A percentile compares a stretch with the other conserved stretches of the same genome.
phyloP scores from a whole-genome alignment of 176 grass and related monocot genomes.

The Juncus inflexus region DNA sequence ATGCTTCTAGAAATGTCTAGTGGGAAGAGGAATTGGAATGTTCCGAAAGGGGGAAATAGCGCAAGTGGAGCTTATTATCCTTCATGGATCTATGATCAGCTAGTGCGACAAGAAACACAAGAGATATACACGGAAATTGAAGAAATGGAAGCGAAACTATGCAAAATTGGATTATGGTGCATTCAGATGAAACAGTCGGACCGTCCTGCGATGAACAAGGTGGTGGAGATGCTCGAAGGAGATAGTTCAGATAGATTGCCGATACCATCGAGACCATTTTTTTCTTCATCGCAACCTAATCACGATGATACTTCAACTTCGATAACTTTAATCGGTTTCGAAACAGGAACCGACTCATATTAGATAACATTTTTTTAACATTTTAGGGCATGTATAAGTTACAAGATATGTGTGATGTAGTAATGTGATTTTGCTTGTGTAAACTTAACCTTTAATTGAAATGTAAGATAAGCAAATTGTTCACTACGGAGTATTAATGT shows the following conservation, averaged over 20 bases:
- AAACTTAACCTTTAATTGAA: too few species aligned
- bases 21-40: constrained; percentile 24
- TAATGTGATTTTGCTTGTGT: too few species aligned
- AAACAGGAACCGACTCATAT: too few species aligned
- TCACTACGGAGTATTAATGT: too few species aligned
- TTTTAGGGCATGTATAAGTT: too few species aligned
- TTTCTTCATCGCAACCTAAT: constrained; percentile 11
- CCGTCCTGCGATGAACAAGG: constrained; percentile 30
- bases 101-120: not conserved
- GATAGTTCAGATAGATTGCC: not conserved
- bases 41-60: not conserved
- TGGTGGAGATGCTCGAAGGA: constrained; percentile 36
- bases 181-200: constrained; percentile 36
- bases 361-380: too few species aligned
- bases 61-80: constrained; percentile 33
- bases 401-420: too few species aligned
- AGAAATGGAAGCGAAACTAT: constrained; percentile 38
- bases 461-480: too few species aligned
- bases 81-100: constrained; percentile 29
- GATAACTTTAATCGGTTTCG: too few species aligned
- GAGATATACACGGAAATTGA: not conserved
- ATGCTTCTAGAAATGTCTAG: constrained; percentile 38
- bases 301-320: too few species aligned
- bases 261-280: constrained; percentile 34
- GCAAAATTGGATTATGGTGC: constrained; percentile 31